Base-by-base conservation (phyloP, 768 basidiomycete species). In the Collybiopsis luxurians region DNA sequence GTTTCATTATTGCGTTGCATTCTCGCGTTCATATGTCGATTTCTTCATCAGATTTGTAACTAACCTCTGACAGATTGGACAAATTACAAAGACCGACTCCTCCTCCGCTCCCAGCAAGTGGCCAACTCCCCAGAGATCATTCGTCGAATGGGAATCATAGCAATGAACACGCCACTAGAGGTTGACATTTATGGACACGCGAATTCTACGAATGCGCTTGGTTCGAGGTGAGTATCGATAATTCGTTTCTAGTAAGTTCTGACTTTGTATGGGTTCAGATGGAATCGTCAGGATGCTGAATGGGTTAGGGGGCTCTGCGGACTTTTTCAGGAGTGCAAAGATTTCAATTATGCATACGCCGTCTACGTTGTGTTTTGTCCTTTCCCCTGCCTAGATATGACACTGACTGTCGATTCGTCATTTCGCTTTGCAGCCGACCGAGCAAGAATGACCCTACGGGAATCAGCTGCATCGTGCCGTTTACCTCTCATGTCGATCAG, bases 131-230 rank as follows among this genome's bases (percentile, higher is more conserved):
- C 79, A 2, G 79, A 80, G 62, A 69, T 80, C 47, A 79, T 80
- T 56, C 67, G 79, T 12, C 68, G 79, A 1, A 69, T 80, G 13
- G 79, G 79, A 52, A 64, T 79, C 49, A 80, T 80, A 28, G 79
- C 79, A 9, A 80, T 80, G 0, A n/a, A n/a, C n/a, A n/a, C n/a
- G n/a, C n/a, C n/a, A n/a, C n/a, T n/a, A n/a, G 64, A 79, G 9
- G 79, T 80, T 9, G 79, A 80, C 59, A 79, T 79, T 46, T 79
- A 80, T 60, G 78, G 73, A 12, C 79, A 80, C 52, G 79, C 79
- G 3, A 80, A 80, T 67, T 78, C 77, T 17, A 80, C 79, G 0
- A 74, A 74, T 57, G 78, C 77, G 2, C 69, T 78, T n/a, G 78
- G 79, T n/a, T n/a, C n/a, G n/a, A 59, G 68, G 69, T 69, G 45